Base-by-base conservation (phyloP, 2,329 filamentous ascomycete species). In the Fusarium nurragi region DNA sequence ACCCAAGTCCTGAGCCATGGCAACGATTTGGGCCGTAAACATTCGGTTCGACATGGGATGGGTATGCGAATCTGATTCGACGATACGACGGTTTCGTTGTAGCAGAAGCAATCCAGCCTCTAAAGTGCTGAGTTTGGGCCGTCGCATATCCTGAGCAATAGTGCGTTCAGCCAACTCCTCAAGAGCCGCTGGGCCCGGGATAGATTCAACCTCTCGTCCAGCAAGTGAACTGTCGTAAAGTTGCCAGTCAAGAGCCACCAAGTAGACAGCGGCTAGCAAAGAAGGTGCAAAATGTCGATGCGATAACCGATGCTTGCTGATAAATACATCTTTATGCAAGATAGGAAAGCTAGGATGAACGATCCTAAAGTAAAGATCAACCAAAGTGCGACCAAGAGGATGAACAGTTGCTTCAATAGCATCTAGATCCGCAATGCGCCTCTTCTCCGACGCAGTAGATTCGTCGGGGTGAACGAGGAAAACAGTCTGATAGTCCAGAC, bases 301-400 rank as follows among this genome's bases (percentile, higher is more conserved):
- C 0, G 84, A 84, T 12, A 83, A 77, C 25, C 79, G 79, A 66
- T 88, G 87, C 70, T 88, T 88, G 68, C 87, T 86, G 34, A 88
- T 77, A 59, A 86, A 88, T 13, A 88, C 85, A 28, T 81, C 83
- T 70, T 88, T 88, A 68, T 88, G 84, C 5, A 88, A 72, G 43
- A 88, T 82, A 2, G 86, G 86, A 65, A 85, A 87, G 54, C 79
- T 82, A 0, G 85, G 85, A 64, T 88, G 86, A 10, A 88, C 80
- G 36, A 86, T 83, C 23, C 84, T 79, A 72, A 91, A 91, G 77
- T 90, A 91, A 19, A 91, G 80, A 65, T 88, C 86, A 64, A 92
- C 82, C 41, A 92, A 77, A 10, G 83, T 83, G 45, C 83, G 82
- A 18, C 89, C 89, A 65, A 90, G 83, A 5, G 88, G 86, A 22